These are phyloP conservation scores for Moringa oleifera DNA, from an alignment of 345 rosid genomes.

Conservation along the genomic window DNA sequence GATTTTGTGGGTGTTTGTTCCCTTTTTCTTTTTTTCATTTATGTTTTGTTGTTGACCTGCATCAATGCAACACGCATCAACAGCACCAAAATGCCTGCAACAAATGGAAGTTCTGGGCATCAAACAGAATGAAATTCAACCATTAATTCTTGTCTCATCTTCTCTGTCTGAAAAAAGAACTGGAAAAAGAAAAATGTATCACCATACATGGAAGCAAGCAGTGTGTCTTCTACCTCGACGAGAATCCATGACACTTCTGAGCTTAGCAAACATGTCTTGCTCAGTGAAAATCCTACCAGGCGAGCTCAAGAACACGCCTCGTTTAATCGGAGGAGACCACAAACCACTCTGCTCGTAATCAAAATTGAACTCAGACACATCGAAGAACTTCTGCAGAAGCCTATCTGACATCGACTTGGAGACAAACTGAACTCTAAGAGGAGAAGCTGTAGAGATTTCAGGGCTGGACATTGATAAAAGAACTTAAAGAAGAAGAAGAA, in stretches of 20 bases:
- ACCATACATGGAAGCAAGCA: constrained; percentile 20
- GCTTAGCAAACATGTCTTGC: constrained; percentile 48
- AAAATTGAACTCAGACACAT: constrained; percentile 55
- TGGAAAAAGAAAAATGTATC: background rate
- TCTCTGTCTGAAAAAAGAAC: background rate
- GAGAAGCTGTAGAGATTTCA: constrained; percentile 23
- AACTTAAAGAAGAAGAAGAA: background rate
- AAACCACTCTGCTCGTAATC: constrained; percentile 54
- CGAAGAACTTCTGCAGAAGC: constrained; percentile 54
- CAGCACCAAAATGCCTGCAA: constrained; percentile 13
- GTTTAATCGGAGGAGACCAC: constrained; percentile 75
- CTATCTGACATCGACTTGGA: constrained; percentile 55
- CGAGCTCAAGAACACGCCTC: constrained; percentile 52
- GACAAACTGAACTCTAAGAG: constrained; percentile 40
- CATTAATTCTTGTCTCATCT: no score
- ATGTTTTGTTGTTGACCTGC: background rate
- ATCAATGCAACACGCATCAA: constrained; percentile 2
- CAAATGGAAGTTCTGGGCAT: background rate
- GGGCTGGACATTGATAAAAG: constrained; percentile 21
- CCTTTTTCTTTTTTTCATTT: background rate
- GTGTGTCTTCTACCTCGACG: constrained; percentile 21
- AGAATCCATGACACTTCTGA: constrained; percentile 27
- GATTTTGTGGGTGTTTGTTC: background rate
- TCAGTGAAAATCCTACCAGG: constrained; percentile 51
- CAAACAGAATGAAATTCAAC: background rate